A percentile compares a stretch with the other conserved stretches of the same genome.
Evolutionary conservation across 345 rosid genomes (phyloP).

Genomic region (Isatis tinctoria): DNA sequence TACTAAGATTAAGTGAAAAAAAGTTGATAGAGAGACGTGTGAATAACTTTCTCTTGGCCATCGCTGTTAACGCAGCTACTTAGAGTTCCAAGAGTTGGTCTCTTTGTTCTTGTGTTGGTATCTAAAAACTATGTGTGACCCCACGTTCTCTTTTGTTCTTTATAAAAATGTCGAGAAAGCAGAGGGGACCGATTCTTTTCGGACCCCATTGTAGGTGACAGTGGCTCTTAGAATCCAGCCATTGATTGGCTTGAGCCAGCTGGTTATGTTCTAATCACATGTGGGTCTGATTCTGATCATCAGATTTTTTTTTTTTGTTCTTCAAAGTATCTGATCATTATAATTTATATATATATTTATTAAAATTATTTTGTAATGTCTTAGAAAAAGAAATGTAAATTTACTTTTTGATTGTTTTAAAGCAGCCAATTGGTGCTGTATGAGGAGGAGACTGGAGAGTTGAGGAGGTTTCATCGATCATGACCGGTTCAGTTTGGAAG

Average conservation of each 20-base stretch:
- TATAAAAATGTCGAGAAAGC: slow-evolving; percentile 30
- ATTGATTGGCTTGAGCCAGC: slow-evolving; percentile 27
- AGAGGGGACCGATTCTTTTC: slow-evolving; percentile 32
- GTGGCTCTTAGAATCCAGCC: slow-evolving; percentile 15
- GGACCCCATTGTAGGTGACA: slow-evolving; percentile 28
- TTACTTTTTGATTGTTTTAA: background rate
- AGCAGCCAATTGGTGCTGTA: slow-evolving; percentile 14
- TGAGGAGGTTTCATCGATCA: slow-evolving; percentile 14
- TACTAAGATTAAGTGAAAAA: background rate
- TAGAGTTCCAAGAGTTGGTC: slow-evolving; percentile 15
- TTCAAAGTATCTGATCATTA: background rate
- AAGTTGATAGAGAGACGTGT: slow-evolving; percentile 15
- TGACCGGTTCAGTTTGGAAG: slow-evolving; percentile 17
- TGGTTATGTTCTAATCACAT: slow-evolving; percentile 29
- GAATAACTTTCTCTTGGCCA: slow-evolving; percentile 6
- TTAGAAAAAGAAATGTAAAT: background rate
- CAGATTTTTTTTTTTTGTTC: background rate
- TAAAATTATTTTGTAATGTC: background rate
- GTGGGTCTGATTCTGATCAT: slow-evolving; percentile 18
- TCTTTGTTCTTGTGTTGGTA: slow-evolving; percentile 23
- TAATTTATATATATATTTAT: background rate
- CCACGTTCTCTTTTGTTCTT: slow-evolving; percentile 27
- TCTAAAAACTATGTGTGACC: slow-evolving; percentile 19
- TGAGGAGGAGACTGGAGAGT: slow-evolving; percentile 7
- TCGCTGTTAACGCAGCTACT: slow-evolving; percentile 29